Base-by-base conservation (phyloP, 768 basidiomycete species). In the Naganishia vishniacii region DNA sequence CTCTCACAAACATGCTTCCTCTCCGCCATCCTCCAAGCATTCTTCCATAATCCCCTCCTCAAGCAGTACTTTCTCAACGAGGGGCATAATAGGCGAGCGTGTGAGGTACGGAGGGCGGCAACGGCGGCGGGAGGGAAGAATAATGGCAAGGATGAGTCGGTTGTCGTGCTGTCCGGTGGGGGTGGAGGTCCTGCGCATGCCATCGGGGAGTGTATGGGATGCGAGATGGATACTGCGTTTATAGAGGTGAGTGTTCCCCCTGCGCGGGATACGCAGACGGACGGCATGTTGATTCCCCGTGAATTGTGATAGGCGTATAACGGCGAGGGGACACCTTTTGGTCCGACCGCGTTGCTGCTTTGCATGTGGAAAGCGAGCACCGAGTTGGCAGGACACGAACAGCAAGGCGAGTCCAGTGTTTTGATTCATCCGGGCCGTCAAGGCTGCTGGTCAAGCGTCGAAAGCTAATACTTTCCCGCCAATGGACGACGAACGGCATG, bases 1-100 rank as follows among this genome's bases (percentile, higher is more conserved):
- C 83, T 94, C 0, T 90, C 91, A 1, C 87, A 91, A 75, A 97
- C 92, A 0, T 98, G 94, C 73, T 97, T 91, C 79, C 82, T 98
- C 70, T 94, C 91, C 68, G 91, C 87, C 58, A 85, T 95, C 23
- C 82, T 98, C 12, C 94, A 98, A 76, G 84, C 84, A 13, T 86
- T 98, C 70, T 81, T 89, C 8, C 88, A 90, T 77, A 98, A 95
- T 70, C 93, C 94, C 0, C 80, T 94, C 4, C 80, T 97, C 4
- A 84, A 90, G 34, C 88, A 89, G 69, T 89, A 88, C 75, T 97
- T 91, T 72, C 84, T 97, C 26, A 83, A 87, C 62, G 94, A 97
- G 76, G 88, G 85, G 74, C 94, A 98, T 73, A 91, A 92, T 72
- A 81, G 75, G 12, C 69, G 70, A 45, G 44, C 73, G 7, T 78